Base-by-base conservation (phyloP, 345 rosid species). In the Heritiera littoralis region DNA sequence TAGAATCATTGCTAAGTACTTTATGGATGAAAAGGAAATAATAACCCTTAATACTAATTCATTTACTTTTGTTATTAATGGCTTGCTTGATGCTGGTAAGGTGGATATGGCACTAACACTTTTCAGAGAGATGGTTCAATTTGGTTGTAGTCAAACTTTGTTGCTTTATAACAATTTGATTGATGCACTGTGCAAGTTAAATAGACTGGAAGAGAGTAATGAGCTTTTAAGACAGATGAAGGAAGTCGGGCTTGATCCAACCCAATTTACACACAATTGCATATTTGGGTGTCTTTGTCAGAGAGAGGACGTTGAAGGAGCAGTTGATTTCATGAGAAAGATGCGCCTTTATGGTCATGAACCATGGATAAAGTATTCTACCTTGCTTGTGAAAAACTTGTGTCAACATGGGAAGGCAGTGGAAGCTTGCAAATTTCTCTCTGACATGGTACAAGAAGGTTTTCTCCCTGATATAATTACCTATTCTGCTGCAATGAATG, bases 321-420 rank as follows among this genome's bases (percentile, higher is more conserved):
- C 98, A 65, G 77, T 90, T 45, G 86, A 81, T 81, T 55, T 90
- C 58, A 77, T 89, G 76, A 93, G 83, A 86, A 86, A 79, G 82
- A 92, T 95, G 98, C 92, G 93, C 20, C 43, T 85, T 73, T 82
- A 88, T 83, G 98, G 97, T 75, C 90, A 87, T 48, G 86, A 88
- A 81, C 98, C 98, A 14, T 95, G 94, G 94, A 85, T 88, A 77
- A 95, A 93, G 83, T 88, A 92, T 83, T 85, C 91, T 61, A 91
- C 92, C 78, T 83, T 80, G 67, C 91, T 95, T 45, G 91, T 93
- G 1, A 90, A 86, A 69, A 85, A 81, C 40, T 83, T 93, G 63
- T 92, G 93, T 69, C 85, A 86, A 80, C 77, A 78, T 78, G 89
- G 90, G 71, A 90, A 84, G 74, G 89, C 83, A 28, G 15, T 80